These are phyloP conservation scores for Catharanthus roseus DNA, from an alignment of 257 asterid genomes.

Conservation along the genomic window DNA sequence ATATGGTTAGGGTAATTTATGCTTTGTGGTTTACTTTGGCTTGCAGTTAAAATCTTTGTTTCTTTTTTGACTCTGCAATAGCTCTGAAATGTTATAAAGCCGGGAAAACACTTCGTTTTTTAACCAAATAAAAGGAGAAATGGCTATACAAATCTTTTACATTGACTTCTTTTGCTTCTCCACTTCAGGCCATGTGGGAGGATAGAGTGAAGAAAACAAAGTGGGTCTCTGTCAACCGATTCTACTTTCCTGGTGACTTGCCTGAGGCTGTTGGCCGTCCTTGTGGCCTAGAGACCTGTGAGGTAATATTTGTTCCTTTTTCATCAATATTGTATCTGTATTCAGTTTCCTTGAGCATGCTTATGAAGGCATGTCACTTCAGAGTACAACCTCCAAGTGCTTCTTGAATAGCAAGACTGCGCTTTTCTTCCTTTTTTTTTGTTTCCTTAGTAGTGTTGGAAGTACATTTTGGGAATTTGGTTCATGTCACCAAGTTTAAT, in stretches of 20 bases:
- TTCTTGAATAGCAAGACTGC: background rate
- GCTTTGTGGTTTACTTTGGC: background rate
- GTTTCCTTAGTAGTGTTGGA: background rate
- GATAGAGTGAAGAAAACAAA: slow-evolving; percentile 51
- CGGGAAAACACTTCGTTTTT: background rate
- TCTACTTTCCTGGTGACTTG: slow-evolving; percentile 89
- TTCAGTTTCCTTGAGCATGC: background rate
- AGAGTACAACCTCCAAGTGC: background rate
- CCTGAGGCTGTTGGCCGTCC: slow-evolving; percentile 95
- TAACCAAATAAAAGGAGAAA: background rate
- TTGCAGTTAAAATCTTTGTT: background rate
- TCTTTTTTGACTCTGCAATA: background rate
- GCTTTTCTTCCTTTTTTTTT: background rate
- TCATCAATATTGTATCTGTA: slow-evolving; percentile 3
- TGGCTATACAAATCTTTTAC: background rate
- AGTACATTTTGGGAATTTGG: background rate
- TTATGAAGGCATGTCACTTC: background rate
- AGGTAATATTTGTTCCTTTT: slow-evolving; percentile 41
- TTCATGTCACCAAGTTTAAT: background rate
- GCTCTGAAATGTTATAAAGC: background rate
- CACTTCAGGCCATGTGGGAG: slow-evolving; percentile 88
- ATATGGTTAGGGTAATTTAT: background rate
- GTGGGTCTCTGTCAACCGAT: slow-evolving; percentile 69
- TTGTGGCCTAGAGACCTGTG: slow-evolving; percentile 76
- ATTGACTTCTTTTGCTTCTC: slow-evolving; percentile 21